Conservation (phyloP, 1,139 yeast species). For the Saccharomyces hybrid region DNA sequence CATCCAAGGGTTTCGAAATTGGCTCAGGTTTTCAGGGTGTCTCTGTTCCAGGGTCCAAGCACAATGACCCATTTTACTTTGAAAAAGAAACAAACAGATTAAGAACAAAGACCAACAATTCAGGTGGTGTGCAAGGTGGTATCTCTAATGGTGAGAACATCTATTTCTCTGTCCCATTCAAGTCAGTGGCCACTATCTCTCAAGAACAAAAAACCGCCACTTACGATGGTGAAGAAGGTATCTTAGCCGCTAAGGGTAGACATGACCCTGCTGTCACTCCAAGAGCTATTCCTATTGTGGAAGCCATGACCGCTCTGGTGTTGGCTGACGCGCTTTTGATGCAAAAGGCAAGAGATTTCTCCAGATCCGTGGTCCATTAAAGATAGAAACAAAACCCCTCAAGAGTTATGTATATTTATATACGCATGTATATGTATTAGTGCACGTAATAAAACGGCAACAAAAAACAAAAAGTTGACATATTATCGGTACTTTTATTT, state of each 20-base stretch:
- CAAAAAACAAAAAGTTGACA: neutral
- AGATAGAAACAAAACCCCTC: neutral
- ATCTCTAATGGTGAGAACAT: conserved; percentile 93
- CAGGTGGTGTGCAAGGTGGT: conserved; percentile 98
- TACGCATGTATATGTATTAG: neutral
- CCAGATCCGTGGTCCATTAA: conserved; percentile 18
- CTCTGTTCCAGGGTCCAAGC: conserved; percentile 82
- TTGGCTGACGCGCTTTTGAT: conserved; percentile 77
- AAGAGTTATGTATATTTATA: neutral
- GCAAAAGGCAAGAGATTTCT: conserved; percentile 72
- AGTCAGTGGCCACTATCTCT: conserved; percentile 95
- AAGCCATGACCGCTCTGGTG: conserved; percentile 94
- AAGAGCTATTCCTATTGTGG: conserved; percentile 96
- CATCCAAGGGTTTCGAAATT: conserved; percentile 94
- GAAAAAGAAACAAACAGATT: conserved; percentile 50
- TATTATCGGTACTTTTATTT: neutral
- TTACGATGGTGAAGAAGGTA: conserved; percentile 80
- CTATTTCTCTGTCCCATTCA: conserved; percentile 91
- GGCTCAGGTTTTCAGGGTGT: conserved; percentile 95
- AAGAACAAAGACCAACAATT: conserved; percentile 81
- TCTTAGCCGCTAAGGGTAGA: conserved; percentile 91
- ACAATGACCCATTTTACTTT: conserved; percentile 75
- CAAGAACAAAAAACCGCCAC: conserved; percentile 85
- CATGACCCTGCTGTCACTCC: conserved; percentile 98
- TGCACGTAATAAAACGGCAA: neutral